Percentiles rank a stretch among this genome's conserved stretches.
phyloP scores from a whole-genome alignment of 148 eudicot species.

The Silene uniflora region DNA sequence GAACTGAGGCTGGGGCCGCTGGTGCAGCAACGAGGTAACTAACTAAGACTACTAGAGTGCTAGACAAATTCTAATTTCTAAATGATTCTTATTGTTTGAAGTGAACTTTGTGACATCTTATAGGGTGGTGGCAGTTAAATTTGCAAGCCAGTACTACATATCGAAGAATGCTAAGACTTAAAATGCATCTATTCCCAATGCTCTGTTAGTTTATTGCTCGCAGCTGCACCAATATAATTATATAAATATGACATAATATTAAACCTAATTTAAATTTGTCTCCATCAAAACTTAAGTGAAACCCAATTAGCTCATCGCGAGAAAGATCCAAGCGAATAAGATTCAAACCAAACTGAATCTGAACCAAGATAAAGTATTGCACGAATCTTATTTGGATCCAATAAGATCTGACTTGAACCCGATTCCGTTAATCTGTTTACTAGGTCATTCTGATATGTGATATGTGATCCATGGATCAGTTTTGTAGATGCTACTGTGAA shows the following conservation, averaged over 20 bases:
- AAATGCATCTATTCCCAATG: not conserved
- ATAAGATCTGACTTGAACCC: not conserved
- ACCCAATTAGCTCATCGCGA: not conserved
- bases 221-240: not conserved
- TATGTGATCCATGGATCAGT: not conserved
- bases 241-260: not conserved
- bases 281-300: not conserved
- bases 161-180: not conserved
- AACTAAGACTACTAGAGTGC: not conserved
- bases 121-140: not conserved
- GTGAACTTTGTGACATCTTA: not conserved
- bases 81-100: not conserved
- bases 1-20: slow-evolving; percentile 99
- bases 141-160: not conserved
- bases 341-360: not conserved
- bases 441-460: not conserved
- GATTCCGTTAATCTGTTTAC: not conserved
- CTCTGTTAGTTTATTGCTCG: not conserved
- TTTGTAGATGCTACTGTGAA: not conserved
- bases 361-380: not conserved
- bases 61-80: not conserved
- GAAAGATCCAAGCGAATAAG: not conserved
- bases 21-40: slow-evolving; percentile 82
- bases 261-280: not conserved
- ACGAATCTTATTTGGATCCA: too few species aligned